Evolutionary conservation across 192 early-diverging fungal genomes (phyloP).

Genomic region (Oehlia diaphana): DNA sequence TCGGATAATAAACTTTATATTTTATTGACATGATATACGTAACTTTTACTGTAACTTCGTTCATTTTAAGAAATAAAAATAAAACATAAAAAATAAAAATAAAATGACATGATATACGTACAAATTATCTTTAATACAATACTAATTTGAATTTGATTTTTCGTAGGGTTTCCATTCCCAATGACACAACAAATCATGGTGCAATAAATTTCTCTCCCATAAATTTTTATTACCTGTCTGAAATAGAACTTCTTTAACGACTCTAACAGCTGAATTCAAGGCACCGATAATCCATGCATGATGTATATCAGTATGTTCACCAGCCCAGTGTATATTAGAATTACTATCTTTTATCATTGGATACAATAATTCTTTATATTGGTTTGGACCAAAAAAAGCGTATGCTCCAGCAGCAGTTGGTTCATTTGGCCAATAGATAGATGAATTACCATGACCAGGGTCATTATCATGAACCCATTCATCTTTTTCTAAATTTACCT

Average conservation of each 20-base stretch:
- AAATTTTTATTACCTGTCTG: too few relatives aligned
- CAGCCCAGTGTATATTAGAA: conserved; percentile 30
- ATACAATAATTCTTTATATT: conserved; percentile 24
- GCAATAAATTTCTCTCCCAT: too few relatives aligned
- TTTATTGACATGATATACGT: too few relatives aligned
- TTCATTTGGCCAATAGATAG: conserved; percentile 33
- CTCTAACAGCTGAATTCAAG: conserved; percentile 32
- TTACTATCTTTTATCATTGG: conserved; percentile 19
- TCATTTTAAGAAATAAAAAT: too few relatives aligned
- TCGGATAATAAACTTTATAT: too few relatives aligned
- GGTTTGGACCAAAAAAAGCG: conserved; percentile 22
- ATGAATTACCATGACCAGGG: conserved; percentile 11
- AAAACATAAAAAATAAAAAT: too few relatives aligned
- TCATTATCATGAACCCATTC: conserved; percentile 2
- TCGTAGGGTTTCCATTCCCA: too few relatives aligned
- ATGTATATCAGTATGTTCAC: conserved; percentile 38
- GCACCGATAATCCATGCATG: conserved; percentile 36
- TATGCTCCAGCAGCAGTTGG: conserved; percentile 29
- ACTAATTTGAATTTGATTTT: too few relatives aligned
- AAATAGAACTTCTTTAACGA: not conserved
- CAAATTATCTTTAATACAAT: too few relatives aligned
- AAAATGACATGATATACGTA: too few relatives aligned
- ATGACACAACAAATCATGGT: too few relatives aligned
- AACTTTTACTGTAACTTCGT: too few relatives aligned
- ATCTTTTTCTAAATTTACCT: conserved; percentile 18